phyloP scores from a whole-genome alignment of 371 early-diverging fungal genomes.

The Mortierella polycephala region DNA sequence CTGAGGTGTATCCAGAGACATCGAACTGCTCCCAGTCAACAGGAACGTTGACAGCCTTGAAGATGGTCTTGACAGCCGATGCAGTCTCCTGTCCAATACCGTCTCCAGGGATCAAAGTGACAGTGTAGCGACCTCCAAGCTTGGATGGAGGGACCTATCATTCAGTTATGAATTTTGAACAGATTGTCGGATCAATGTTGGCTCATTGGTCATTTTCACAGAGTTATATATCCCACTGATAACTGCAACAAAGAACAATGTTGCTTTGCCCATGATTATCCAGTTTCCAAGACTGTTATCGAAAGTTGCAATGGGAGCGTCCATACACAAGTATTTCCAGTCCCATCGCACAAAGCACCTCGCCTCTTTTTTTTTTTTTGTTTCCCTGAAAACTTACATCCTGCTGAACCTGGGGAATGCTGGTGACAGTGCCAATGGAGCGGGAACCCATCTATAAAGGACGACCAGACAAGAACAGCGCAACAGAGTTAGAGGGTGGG shows the following conservation, averaged over 20 bases:
- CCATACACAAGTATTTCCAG: too few relatives aligned
- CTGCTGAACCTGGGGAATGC: slow-evolving; percentile 33
- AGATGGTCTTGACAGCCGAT: slow-evolving; percentile 90
- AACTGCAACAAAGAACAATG: not conserved
- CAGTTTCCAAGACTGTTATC: too few relatives aligned
- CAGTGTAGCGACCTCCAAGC: slow-evolving; percentile 92
- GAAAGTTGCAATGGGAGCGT: too few relatives aligned
- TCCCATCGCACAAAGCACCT: too few relatives aligned
- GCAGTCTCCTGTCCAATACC: slow-evolving; percentile 96
- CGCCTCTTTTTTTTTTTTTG: too few relatives aligned
- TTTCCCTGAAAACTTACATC: slow-evolving; percentile 40
- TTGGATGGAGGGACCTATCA: slow-evolving; percentile 57
- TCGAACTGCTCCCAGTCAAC: slow-evolving; percentile 96
- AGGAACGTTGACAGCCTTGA: slow-evolving; percentile 91
- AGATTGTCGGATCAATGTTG: not conserved
- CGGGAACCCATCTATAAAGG: slow-evolving; percentile 51
- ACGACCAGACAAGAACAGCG: not conserved
- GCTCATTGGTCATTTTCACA: not conserved
- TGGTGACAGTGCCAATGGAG: slow-evolving; percentile 52
- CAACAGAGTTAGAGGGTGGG: not conserved
- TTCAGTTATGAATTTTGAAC: not conserved
- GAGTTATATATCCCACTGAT: too few relatives aligned
- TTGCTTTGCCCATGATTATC: not conserved
- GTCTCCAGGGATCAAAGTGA: slow-evolving; percentile 97
- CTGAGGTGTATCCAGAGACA: slow-evolving; percentile 86